Percentiles rank a stretch among this genome's conserved stretches.
phyloP scores from a whole-genome alignment of 257 asterid species.

The Solanum gracilifrons region DNA sequence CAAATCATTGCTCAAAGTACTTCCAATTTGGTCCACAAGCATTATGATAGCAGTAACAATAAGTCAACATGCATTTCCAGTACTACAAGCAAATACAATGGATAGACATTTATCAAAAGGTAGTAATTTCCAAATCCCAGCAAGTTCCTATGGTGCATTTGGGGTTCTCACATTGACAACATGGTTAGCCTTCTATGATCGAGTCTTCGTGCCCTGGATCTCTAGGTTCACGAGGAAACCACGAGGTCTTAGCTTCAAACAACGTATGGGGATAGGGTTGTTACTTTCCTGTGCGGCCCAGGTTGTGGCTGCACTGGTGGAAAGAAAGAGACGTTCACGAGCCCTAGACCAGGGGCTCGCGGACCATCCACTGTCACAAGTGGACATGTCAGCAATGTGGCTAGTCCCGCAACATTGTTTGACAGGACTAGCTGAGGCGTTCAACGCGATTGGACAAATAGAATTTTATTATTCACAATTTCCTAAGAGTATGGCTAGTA shows the following conservation, averaged over 20 bases:
- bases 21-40: constrained; percentile 74
- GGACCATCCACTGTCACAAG: constrained; percentile 15
- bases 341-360: constrained; percentile 37
- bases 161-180: constrained; percentile 28
- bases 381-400: constrained; percentile 63
- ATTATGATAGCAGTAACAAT: constrained; percentile 42
- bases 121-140: constrained; percentile 40
- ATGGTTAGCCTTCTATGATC: constrained; percentile 51
- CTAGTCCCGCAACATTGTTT: constrained; percentile 45
- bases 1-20: constrained; percentile 38
- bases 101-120: constrained; percentile 25
- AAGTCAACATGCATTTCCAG: constrained; percentile 50
- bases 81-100: constrained; percentile 49
- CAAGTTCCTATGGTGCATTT: constrained; percentile 36
- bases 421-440: constrained; percentile 50
- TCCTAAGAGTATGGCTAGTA: constrained; percentile 64
- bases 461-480: constrained; percentile 46
- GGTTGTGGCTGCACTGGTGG: constrained; percentile 40
- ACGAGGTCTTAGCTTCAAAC: constrained; percentile 32
- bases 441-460: constrained; percentile 58
- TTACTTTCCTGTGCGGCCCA: constrained; percentile 40
- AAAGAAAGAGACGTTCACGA: constrained; percentile 30
- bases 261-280: constrained; percentile 52
- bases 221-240: constrained; percentile 34
- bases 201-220: constrained; percentile 35